A percentile compares a stretch with the other conserved stretches of the same genome.
These are phyloP conservation scores for Aspergillus nanangensis DNA, from an alignment of 495 filamentous ascomycete species.

Conservation along the genomic window DNA sequence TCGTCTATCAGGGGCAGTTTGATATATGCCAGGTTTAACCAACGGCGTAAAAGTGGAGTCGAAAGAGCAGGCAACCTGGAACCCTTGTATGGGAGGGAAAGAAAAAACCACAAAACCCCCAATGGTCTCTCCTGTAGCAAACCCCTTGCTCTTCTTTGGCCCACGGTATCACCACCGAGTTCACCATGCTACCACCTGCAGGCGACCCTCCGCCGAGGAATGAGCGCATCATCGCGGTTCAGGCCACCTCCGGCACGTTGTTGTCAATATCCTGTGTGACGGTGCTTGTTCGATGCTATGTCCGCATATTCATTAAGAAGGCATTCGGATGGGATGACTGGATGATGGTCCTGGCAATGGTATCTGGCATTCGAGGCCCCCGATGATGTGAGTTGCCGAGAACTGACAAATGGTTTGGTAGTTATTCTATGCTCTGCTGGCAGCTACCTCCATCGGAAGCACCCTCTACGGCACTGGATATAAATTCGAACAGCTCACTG, in stretches of 20 bases:
- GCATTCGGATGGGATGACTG: slow-evolving; percentile 2
- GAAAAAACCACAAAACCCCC: too few relatives aligned
- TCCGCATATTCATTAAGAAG: background rate
- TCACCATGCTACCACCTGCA: slow-evolving; percentile 1
- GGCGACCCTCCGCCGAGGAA: background rate
- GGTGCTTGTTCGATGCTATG: background rate
- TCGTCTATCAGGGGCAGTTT: too few relatives aligned
- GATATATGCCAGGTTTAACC: too few relatives aligned
- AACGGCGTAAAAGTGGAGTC: too few relatives aligned
- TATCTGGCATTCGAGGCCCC: background rate
- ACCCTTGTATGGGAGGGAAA: too few relatives aligned
- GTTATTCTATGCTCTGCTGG: background rate
- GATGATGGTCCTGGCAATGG: background rate
- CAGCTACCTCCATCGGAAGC: background rate
- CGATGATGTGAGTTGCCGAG: too few relatives aligned
- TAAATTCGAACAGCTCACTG: background rate
- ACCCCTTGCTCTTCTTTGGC: too few relatives aligned
- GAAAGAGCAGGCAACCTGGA: too few relatives aligned
- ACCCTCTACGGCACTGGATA: slow-evolving; percentile 1
- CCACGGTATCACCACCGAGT: too few relatives aligned
- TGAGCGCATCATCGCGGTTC: slow-evolving; percentile 1
- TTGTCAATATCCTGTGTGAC: background rate
- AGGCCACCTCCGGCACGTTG: slow-evolving; percentile 1
- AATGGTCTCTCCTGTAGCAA: too few relatives aligned
- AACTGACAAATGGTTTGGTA: background rate